Percentiles rank a stretch among this genome's conserved stretches.
Evolutionary conservation across 371 early-diverging fungal genomes (phyloP).

Genomic region (Chytridiales sp.): DNA sequence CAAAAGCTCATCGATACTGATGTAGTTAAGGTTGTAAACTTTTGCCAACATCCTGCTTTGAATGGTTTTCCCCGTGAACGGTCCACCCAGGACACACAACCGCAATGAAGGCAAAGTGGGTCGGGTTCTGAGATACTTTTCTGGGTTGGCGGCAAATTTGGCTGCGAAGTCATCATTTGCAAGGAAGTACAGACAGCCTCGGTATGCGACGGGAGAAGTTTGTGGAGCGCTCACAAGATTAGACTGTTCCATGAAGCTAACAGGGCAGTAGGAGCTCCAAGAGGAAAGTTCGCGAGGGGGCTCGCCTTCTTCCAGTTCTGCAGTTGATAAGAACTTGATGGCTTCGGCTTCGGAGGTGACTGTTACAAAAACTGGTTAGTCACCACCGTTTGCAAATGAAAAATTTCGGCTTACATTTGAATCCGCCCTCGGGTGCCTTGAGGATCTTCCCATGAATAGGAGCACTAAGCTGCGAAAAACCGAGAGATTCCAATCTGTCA

Average conservation of each 20-base stretch:
- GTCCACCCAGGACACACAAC: constrained; percentile 45
- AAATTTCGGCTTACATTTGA: constrained; percentile 24
- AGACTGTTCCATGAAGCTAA: constrained; percentile 23
- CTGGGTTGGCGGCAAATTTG: constrained; percentile 43
- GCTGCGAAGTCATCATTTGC: constrained; percentile 21
- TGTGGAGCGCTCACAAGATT: constrained; percentile 25
- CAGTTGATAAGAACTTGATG: constrained; percentile 24
- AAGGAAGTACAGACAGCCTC: constrained; percentile 44
- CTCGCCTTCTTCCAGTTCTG: constrained; percentile 39
- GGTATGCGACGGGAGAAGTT: constrained; percentile 32
- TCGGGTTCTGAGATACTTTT: constrained; percentile 37
- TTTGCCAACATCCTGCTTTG: constrained; percentile 39
- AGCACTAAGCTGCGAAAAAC: constrained; percentile 25
- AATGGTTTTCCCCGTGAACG: constrained; percentile 50
- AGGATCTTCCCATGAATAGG: constrained; percentile 24
- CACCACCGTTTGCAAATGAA: neutral
- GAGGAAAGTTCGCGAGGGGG: constrained; percentile 39
- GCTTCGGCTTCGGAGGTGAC: constrained; percentile 36
- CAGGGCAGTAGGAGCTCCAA: constrained; percentile 44
- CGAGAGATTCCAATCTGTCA: constrained; percentile 29
- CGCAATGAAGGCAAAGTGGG: constrained; percentile 26
- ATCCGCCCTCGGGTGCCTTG: constrained; percentile 29
- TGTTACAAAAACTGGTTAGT: neutral
- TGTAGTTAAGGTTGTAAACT: constrained; percentile 30
- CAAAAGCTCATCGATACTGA: constrained; percentile 41